Base-by-base conservation (phyloP, 2,329 filamentous ascomycete genomes). In the Cladosporium sp. region DNA sequence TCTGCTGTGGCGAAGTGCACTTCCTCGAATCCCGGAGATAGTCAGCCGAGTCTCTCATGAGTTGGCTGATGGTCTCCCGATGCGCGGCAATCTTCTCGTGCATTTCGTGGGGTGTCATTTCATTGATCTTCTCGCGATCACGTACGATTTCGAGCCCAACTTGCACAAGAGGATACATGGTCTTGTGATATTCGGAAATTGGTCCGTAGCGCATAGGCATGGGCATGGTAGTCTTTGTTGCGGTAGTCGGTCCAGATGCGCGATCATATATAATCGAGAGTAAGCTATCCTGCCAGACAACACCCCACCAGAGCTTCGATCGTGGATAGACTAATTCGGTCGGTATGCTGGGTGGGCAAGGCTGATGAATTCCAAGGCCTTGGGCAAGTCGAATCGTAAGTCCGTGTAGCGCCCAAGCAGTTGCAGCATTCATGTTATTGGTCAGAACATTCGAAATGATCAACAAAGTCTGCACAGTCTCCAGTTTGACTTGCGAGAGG, bases 281-380 rank as follows among this genome's bases (percentile, higher is more conserved):
- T 47, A 86, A 75, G 57, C 81, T 84, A 63, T 86, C 83, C 66
- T 86, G 83, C 83, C 83, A 86, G 32, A 85, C 77, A 62, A 86
- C 77, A 2, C 82, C 82, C 83, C 83, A 86, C 77, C 78, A 79
- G 13, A 68, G 58, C 45, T 65, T 66, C 3, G 66, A 66, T 20
- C 67, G 63, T 34, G 59, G 75, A 68, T 67, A 77, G 73, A 63
- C 75, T 20, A 71, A 71, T 53, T 83, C 79, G 6, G 73, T 66
- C 3, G 79, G 72, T 2, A 79, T 78, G 47, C 80, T 80, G 20
- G 77, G 76, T 37, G 81, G 80, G 45, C 82, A 83, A 64, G 81
- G 77, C 44, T 82, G 78, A 62, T 86, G 83, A 42, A 86, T 70
- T 4, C 83, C 83, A 10, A 85, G 75, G 5, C 81, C 82, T 68